Evolutionary conservation across 1,139 yeast species (phyloP), one percentile per base, ranked within the genome.

Genomic region (Pneumocystis carinii): DNA sequence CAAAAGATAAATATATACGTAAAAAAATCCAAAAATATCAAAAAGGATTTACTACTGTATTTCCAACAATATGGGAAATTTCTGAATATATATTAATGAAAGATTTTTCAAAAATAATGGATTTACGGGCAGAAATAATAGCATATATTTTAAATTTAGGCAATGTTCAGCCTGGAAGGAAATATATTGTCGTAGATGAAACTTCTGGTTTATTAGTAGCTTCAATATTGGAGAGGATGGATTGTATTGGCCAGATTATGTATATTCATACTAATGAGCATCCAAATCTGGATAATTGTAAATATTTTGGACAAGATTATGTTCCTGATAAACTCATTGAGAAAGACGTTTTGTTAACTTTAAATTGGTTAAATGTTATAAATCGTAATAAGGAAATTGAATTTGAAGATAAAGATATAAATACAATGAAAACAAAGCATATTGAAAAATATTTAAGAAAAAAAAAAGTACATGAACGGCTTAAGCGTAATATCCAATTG

Each of bases 251-350:
- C 17, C 77, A 83, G 12, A 83, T 94, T 61, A 80, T 89, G 3
- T 79, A 88, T 38, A 78, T 86, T 2, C 97, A 92, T 74, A 98
- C 90, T 70, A 88, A 90, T 72, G 98, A 92, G 72, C 97, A 90
- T 71, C 84, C 96, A 6, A 90, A 90, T 70, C 76, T 85, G 55
- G 86, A 86, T 67, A 83, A 86, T 0, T 75, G 92, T 66, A 81
- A 82, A 66, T 83, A 83, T 71, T 80, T 90, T 62, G 73, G 60
- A 8, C 62, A 62, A n/a, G 61, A 61, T 29, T 60, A 55, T 57
- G 24, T 48, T 70, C 72, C 86, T 1, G 82, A 80, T 38, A 82
- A 80, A 19, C 74, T 79, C 62, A 77, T 82, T 35, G 75, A 78
- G 32, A 72, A 75, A 29, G 65, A 62, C 39, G 81, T 84, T 78